These are phyloP conservation scores for Phialophora macrospora DNA, from an alignment of 2,329 filamentous ascomycete species.

Conservation along the genomic window DNA sequence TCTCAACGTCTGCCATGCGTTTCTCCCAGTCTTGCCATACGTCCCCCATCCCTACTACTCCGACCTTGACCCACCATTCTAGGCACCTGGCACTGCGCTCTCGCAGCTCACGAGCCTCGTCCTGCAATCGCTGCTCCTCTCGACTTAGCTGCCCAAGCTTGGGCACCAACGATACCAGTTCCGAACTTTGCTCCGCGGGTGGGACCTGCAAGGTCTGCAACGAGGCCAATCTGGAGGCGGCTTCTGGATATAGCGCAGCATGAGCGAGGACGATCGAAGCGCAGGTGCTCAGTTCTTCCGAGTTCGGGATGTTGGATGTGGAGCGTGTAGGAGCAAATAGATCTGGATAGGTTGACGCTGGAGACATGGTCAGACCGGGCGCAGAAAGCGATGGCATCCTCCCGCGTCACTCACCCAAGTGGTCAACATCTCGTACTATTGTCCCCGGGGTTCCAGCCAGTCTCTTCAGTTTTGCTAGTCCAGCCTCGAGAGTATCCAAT, in stretches of 20 bases:
- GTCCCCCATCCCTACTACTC: slow-evolving; percentile 69
- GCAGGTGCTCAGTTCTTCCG: slow-evolving; percentile 41
- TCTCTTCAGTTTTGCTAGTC: slow-evolving; percentile 47
- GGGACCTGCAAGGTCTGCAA: slow-evolving; percentile 55
- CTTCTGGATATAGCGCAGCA: slow-evolving; percentile 53
- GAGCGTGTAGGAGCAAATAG: slow-evolving; percentile 23
- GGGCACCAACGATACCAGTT: slow-evolving; percentile 51
- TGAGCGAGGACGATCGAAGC: slow-evolving; percentile 50
- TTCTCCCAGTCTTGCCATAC: slow-evolving; percentile 74
- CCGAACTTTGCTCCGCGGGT: slow-evolving; percentile 48
- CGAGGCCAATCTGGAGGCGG: slow-evolving; percentile 54
- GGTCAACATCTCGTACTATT: slow-evolving; percentile 50
- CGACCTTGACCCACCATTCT: slow-evolving; percentile 74
- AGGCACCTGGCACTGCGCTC: slow-evolving; percentile 56
- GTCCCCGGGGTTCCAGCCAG: slow-evolving; percentile 38
- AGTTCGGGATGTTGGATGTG: slow-evolving; percentile 17
- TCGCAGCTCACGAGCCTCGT: slow-evolving; percentile 49
- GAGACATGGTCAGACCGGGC: slow-evolving; percentile 4
- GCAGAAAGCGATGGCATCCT: neutral
- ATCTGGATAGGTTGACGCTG: slow-evolving; percentile 28
- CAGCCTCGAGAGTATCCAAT: slow-evolving; percentile 47
- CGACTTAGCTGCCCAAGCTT: slow-evolving; percentile 46
- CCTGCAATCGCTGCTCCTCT: slow-evolving; percentile 48
- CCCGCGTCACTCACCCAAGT: slow-evolving; percentile 46
- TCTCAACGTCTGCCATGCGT: slow-evolving; percentile 68